Evolutionary conservation across 768 basidiomycete species (phyloP), one percentile per base, ranked within the genome.

Genomic region (Ephemerocybe angulata): DNA sequence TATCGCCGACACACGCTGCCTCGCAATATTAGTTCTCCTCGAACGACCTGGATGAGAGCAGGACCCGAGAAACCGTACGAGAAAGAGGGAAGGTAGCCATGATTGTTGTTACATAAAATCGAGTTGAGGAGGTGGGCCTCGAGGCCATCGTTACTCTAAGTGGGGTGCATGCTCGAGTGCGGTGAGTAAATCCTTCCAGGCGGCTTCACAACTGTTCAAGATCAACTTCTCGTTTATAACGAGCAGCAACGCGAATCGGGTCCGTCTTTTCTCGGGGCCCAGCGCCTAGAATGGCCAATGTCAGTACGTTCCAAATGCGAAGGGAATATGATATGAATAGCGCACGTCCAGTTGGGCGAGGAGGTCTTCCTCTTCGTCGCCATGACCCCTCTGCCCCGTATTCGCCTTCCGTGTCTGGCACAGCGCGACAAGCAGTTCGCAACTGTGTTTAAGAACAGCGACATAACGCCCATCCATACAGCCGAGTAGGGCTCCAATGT

Each of bases 141-240:
- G 5, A n/a, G 38, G n/a, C 38, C 38, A 17, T 35, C 8, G 33
- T 35, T 48, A 28, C 29, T 33, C n/a, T 22, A 29, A 3, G 3
- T 4, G 4, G 13, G 19, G n/a, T 17, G 31, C 28, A n/a, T n/a
- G 48, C 5, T 22, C 11, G 27, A 40, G 13, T n/a, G 10, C 28
- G 43, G 22, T 31, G 60, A 22, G 8, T 65, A 71, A 17, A 56
- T 67, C 84, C 79, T 85, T 28, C 65, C 59, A 40, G 73, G 69
- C 44, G 24, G 47, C 55, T 53, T 69, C 65, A 58, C 83, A 83
- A 55, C 77, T 76, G 53, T 83, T 76, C 56, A 85, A 67, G 35
- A 86, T 68, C 3, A 83, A 82, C 30, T 67, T 62, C 57, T 85
- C 83, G 4, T 72, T 72, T 58, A 84, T 68, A 41, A 76, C 74